A percentile compares a stretch with the other conserved stretches of the same genome.
Conservation (phyloP, 345 rosid genomes). For the Lumnitzera littorea region DNA sequence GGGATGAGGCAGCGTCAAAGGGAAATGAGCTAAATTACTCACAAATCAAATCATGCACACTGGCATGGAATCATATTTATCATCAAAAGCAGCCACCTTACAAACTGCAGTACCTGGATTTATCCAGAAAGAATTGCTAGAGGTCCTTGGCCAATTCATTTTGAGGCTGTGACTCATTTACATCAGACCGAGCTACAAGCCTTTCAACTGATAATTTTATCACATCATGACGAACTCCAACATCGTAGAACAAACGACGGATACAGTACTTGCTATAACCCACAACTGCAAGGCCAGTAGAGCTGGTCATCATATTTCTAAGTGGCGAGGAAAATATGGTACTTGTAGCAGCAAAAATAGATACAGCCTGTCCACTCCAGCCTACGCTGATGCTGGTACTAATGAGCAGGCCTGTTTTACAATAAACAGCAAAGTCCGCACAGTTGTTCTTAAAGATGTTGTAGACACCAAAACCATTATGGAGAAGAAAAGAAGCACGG, state of each 20-base stretch:
- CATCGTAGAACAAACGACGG: conserved; percentile 45
- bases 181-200: conserved; percentile 22
- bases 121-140: too few relatives aligned
- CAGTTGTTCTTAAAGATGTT: conserved; percentile 62
- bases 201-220: conserved; percentile 35
- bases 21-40: too few relatives aligned
- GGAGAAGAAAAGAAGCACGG: conserved; percentile 46
- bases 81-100: too few relatives aligned
- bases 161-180: not conserved
- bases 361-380: conserved; percentile 66
- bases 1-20: too few relatives aligned
- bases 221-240: conserved; percentile 63
- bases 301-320: conserved; percentile 43
- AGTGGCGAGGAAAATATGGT: conserved; percentile 40
- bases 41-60: too few relatives aligned
- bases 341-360: conserved; percentile 42
- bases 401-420: conserved; percentile 61
- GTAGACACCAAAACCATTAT: conserved; percentile 67
- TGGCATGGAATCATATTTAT: too few relatives aligned
- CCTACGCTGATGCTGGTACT: conserved; percentile 42
- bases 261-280: conserved; percentile 36
- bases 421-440: conserved; percentile 72
- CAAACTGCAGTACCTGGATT: too few relatives aligned
- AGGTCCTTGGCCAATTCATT: too few relatives aligned
- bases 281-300: conserved; percentile 47